These are phyloP conservation scores for Mrakia frigida DNA, from an alignment of 768 basidiomycete genomes.

Conservation along the genomic window DNA sequence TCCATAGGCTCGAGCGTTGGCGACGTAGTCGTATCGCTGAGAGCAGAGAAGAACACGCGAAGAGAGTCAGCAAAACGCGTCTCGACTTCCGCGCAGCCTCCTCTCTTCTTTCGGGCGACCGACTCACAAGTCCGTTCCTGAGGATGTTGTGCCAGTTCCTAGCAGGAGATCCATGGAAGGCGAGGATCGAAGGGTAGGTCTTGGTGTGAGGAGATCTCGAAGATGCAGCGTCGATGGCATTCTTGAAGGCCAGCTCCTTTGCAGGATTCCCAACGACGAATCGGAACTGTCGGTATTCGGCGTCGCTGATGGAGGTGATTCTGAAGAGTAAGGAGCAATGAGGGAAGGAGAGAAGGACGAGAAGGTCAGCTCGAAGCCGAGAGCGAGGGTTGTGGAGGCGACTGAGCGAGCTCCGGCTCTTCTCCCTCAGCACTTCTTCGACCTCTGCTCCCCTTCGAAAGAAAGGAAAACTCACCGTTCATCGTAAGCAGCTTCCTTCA, in stretches of 20 bases:
- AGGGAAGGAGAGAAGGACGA: background rate
- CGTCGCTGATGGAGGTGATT: conserved; percentile 49
- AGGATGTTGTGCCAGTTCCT: conserved; percentile 71
- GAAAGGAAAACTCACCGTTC: conserved; percentile 51
- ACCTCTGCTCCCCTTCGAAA: too few relatives aligned
- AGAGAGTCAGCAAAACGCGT: background rate
- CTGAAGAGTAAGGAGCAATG: background rate
- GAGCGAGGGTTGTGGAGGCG: too few relatives aligned
- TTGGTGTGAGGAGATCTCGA: conserved; percentile 47
- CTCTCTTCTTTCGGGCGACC: background rate
- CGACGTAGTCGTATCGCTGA: conserved; percentile 53
- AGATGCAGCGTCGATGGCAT: conserved; percentile 49
- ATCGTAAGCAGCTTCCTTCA: conserved; percentile 57
- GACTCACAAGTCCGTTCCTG: conserved; percentile 55
- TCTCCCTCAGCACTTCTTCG: too few relatives aligned
- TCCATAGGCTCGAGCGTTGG: conserved; percentile 61
- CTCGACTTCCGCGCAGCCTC: background rate
- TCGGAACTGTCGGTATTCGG: conserved; percentile 59
- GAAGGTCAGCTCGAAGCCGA: background rate
- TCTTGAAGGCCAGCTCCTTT: conserved; percentile 62
- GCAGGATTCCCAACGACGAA: conserved; percentile 68
- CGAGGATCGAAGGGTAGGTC: conserved; percentile 51
- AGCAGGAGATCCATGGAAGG: conserved; percentile 63
- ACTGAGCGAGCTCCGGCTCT: too few relatives aligned
- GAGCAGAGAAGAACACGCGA: background rate